Evolutionary conservation across 2,329 filamentous ascomycete species (phyloP).

Genomic region (Aureobasidium melanogenum): DNA sequence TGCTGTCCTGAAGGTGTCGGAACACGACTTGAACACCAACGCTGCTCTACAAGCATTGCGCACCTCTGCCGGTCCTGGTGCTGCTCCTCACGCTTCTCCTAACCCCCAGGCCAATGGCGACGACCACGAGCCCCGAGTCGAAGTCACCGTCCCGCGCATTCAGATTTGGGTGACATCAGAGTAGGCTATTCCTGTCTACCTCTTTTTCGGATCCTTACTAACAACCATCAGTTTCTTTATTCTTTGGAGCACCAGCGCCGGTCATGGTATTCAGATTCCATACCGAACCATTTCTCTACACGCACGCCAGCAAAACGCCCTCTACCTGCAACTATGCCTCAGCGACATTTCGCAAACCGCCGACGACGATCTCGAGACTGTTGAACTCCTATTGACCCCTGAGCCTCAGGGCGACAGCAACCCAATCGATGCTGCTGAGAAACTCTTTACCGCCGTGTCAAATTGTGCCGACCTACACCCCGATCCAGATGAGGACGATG

Average conservation of each 20-base stretch:
- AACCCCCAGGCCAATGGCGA: slow-evolving; percentile 14
- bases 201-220: not conserved
- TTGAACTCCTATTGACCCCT: slow-evolving; percentile 61
- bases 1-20: slow-evolving; percentile 50
- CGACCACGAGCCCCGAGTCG: slow-evolving; percentile 14
- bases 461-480: slow-evolving; percentile 69
- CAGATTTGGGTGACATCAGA: slow-evolving; percentile 41
- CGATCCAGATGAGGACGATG: slow-evolving; percentile 50
- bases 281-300: slow-evolving; percentile 70
- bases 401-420: not conserved
- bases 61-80: slow-evolving; percentile 18
- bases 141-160: slow-evolving; percentile 29
- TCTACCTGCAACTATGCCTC: slow-evolving; percentile 63
- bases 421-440: slow-evolving; percentile 29
- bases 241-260: slow-evolving; percentile 52
- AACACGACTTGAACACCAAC: slow-evolving; percentile 46
- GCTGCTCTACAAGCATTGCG: slow-evolving; percentile 38
- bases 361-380: slow-evolving; percentile 54
- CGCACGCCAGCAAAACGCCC: slow-evolving; percentile 54
- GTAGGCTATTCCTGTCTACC: slow-evolving; percentile 21
- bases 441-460: slow-evolving; percentile 61
- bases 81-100: slow-evolving; percentile 26
- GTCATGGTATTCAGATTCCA: slow-evolving; percentile 57
- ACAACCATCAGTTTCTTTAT: slow-evolving; percentile 43
- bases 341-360: slow-evolving; percentile 47